Base-by-base conservation (phyloP, 106 monocot species). In the Dendrobium catenatum region DNA sequence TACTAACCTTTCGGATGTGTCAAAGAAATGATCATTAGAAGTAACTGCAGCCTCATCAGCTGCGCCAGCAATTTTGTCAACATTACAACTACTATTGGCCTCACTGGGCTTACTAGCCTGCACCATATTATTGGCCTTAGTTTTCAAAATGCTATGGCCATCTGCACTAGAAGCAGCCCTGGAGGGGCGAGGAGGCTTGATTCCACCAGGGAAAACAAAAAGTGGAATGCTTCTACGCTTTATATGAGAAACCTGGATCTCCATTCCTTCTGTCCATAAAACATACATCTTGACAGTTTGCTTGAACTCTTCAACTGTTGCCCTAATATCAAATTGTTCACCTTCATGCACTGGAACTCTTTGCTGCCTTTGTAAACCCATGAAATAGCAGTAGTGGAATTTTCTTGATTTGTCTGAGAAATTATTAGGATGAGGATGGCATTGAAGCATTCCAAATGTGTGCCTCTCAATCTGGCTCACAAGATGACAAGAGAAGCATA, bases 281-380 rank as follows among this genome's bases (percentile, higher is more conserved):
- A 82, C 77, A 56, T 93, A 93, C 31, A 72, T 79, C 40, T 75
- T 70, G n/a, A 96, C 89, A 47, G 83, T 51, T 59, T 42, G 44
- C 72, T 87, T 96, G 56, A 96, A 96, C 22, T 93, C 93, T 64
- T 96, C 91, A 4, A 96, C 95, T 16, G 89, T 96, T 77, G 42
- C 84, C 59, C 93, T 86, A 46, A 96, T 91, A 78, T 96, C 93
- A 84, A 93, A 96, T 46, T 93, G 91, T 75, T 91, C 91, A 4
- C 88, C 91, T 83, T 93, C 95, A 47, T 89, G 82, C 8, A 79
- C 49, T 17, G 82, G 84, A 15, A 78, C 86, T 9, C 83, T 90
- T 85, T 89, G 93, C 74, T 99, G 95, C 61, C 89, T 95, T 75
- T 86, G 87, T 20, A 99, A 84, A 79, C 99, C 95, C 90, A 99